Evolutionary conservation across 164 flowering plant species (phyloP).

Genomic region (Kalanchoe fedtschenkoi): DNA sequence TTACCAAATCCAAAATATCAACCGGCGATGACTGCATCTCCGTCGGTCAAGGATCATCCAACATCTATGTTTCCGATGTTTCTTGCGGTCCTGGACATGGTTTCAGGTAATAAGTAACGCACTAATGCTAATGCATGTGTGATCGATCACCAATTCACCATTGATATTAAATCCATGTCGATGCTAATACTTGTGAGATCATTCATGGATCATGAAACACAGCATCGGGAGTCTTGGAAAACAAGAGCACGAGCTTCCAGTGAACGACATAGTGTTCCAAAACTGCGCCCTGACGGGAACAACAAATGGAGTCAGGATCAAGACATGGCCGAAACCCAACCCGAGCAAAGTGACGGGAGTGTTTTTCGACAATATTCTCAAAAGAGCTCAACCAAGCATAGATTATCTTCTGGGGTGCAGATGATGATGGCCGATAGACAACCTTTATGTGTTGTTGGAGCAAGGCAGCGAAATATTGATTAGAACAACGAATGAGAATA

Average conservation of each 20-base stretch:
- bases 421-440: too few relatives aligned
- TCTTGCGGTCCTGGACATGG: constrained; percentile 32
- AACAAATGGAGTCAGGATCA: constrained; percentile 6
- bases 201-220: background rate
- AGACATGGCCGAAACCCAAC: constrained; percentile 5
- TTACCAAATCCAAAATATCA: constrained; percentile 14
- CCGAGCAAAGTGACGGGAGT: constrained; percentile 2
- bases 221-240: background rate
- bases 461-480: too few relatives aligned
- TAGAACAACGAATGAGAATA: too few relatives aligned
- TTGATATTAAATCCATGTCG: too few relatives aligned
- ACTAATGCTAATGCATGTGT: background rate
- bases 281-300: background rate
- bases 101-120: constrained; percentile 18
- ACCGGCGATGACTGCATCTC: constrained; percentile 28
- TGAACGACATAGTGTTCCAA: background rate
- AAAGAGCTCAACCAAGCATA: too few relatives aligned
- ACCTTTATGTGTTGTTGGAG: too few relatives aligned
- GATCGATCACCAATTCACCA: too few relatives aligned
- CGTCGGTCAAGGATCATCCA: constrained; percentile 22
- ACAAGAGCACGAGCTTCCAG: background rate
- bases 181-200: too few relatives aligned
- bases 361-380: constrained; percentile 5
- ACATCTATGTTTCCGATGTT: constrained; percentile 13
- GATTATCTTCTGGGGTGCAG: too few relatives aligned